phyloP scores from a whole-genome alignment of 257 asterid genomes.

The Galeopsis tetrahit region DNA sequence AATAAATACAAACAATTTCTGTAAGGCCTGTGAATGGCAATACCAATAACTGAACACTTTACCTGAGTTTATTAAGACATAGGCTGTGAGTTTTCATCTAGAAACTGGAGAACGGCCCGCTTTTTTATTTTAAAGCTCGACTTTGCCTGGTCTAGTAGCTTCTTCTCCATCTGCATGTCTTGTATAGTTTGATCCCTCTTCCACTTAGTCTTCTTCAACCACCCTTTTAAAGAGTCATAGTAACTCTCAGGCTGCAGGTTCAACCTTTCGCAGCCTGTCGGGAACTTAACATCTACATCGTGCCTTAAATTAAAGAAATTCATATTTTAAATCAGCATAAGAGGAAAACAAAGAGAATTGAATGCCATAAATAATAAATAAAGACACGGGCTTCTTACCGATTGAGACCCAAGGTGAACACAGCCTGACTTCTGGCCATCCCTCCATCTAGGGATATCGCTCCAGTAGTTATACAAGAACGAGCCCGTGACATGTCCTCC shows the following conservation, averaged over 20 bases:
- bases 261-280: slow-evolving; percentile 47
- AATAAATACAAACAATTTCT: not conserved
- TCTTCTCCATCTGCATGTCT: slow-evolving; percentile 69
- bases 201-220: slow-evolving; percentile 62
- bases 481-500: slow-evolving; percentile 75
- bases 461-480: slow-evolving; percentile 53
- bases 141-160: slow-evolving; percentile 47
- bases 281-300: slow-evolving; percentile 64
- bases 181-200: slow-evolving; percentile 58
- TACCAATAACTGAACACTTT: not conserved
- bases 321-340: slow-evolving; percentile 10
- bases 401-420: slow-evolving; percentile 49
- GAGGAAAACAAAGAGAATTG: slow-evolving; percentile 7
- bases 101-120: slow-evolving; percentile 49
- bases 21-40: not conserved
- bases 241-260: slow-evolving; percentile 43
- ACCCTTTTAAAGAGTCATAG: slow-evolving; percentile 43
- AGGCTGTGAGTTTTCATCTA: slow-evolving; percentile 46
- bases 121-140: slow-evolving; percentile 59
- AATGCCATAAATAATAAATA: slow-evolving; percentile 20
- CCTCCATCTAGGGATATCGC: slow-evolving; percentile 97
- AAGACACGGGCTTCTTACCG: slow-evolving; percentile 45
- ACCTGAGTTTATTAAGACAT: slow-evolving; percentile 54
- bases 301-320: slow-evolving; percentile 41
- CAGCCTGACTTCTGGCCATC: slow-evolving; percentile 54